Conservation (phyloP, 768 basidiomycete genomes). For the Macrolepiota fuliginosa region DNA sequence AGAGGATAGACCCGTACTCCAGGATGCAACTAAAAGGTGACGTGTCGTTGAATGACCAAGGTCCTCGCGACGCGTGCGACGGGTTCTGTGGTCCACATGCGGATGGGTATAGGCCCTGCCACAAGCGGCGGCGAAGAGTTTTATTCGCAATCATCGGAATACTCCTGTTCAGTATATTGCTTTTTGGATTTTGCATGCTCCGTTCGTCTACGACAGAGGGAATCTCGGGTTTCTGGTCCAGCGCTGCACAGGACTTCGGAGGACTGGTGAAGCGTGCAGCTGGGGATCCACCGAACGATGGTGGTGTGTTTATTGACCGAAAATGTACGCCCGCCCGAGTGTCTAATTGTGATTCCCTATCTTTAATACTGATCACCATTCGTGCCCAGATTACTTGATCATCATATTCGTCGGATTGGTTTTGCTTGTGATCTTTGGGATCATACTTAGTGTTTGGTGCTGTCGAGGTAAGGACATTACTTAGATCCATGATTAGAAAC, state of each 20-base stretch:
- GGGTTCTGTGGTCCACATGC: background rate
- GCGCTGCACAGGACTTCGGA: background rate
- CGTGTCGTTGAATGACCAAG: too few relatives aligned
- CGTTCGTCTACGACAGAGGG: background rate
- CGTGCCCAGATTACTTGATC: slow-evolving; percentile 53
- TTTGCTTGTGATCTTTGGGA: slow-evolving; percentile 48
- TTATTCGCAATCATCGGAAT: background rate
- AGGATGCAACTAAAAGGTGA: too few relatives aligned
- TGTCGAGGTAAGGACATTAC: slow-evolving; percentile 45
- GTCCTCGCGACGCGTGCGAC: background rate
- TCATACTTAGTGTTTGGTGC: slow-evolving; percentile 67
- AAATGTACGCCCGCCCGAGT: slow-evolving; percentile 1
- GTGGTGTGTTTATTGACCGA: background rate
- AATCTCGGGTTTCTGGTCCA: background rate
- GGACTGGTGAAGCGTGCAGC: slow-evolving; percentile 4
- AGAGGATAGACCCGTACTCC: background rate
- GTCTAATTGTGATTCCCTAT: background rate
- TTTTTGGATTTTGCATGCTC: background rate
- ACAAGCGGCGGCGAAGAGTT: background rate
- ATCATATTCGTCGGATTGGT: slow-evolving; percentile 63
- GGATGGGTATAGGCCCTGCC: background rate
- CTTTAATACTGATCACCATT: background rate
- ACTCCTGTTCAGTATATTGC: background rate
- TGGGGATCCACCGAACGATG: background rate
- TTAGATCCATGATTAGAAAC: background rate